Evolutionary conservation across 331 rosid genomes (phyloP).

Genomic region (Quercus tomentella): DNA sequence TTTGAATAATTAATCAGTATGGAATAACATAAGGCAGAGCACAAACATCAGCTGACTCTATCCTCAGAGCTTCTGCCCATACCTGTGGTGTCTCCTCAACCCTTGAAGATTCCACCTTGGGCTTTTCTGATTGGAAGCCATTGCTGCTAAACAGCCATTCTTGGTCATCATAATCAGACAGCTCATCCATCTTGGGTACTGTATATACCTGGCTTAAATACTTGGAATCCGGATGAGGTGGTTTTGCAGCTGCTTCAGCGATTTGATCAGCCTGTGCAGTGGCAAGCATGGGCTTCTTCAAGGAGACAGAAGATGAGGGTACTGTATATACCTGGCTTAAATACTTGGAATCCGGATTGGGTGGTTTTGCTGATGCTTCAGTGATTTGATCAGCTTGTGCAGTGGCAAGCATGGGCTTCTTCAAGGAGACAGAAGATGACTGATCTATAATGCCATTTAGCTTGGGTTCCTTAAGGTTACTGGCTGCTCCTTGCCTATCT

Average conservation of each 20-base stretch:
- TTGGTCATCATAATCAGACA: conserved; percentile 50
- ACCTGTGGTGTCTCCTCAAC: conserved; percentile 47
- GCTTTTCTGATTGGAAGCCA: conserved; percentile 33
- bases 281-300: conserved; percentile 32
- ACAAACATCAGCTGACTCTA: conserved; percentile 56
- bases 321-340: conserved; percentile 13
- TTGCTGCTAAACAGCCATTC: conserved; percentile 69
- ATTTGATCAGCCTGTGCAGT: conserved; percentile 28
- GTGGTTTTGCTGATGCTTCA: conserved; percentile 43
- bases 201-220: conserved; percentile 55
- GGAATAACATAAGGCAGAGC: conserved; percentile 94
- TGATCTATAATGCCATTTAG: conserved; percentile 59
- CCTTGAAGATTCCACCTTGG: conserved; percentile 35
- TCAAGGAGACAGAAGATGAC: conserved; percentile 37
- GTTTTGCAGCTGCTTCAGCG: conserved; percentile 37
- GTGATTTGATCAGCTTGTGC: conserved; percentile 30
- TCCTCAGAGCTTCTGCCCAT: conserved; percentile 78
- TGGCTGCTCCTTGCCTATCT: conserved; percentile 38
- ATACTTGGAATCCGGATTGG: conserved; percentile 79
- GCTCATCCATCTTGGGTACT: conserved; percentile 60
- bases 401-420: conserved; percentile 25
- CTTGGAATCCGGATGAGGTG: conserved; percentile 76
- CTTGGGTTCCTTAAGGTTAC: conserved; percentile 39
- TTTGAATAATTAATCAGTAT: conserved; percentile 45
- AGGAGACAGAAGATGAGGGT: conserved; percentile 28